Evolutionary conservation across 495 filamentous ascomycete species (phyloP).

Genomic region (Chaetomium tenue): DNA sequence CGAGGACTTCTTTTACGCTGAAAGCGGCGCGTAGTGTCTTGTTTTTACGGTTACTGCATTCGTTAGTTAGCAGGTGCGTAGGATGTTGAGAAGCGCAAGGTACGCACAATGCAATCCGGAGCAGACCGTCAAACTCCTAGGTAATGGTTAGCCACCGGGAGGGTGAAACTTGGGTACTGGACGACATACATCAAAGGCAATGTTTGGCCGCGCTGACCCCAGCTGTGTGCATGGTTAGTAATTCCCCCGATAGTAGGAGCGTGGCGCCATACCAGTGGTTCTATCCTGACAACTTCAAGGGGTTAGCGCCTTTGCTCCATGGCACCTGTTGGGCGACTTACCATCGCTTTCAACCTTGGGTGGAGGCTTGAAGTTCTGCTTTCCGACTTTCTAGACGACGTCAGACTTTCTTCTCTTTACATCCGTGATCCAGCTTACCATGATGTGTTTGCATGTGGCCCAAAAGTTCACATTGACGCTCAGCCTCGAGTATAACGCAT

Average conservation of each 20-base stretch:
- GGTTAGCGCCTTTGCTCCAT: slow-evolving; percentile 6
- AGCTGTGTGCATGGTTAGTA: slow-evolving; percentile 65
- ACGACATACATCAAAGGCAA: slow-evolving; percentile 64
- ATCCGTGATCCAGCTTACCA: slow-evolving; percentile 34
- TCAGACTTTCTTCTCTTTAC: background rate
- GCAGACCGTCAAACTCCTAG: slow-evolving; percentile 82
- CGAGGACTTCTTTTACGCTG: slow-evolving; percentile 71
- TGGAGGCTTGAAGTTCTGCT: slow-evolving; percentile 93
- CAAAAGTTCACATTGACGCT: slow-evolving; percentile 94
- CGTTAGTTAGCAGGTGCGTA: background rate
- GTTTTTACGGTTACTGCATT: slow-evolving; percentile 50
- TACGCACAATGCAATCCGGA: slow-evolving; percentile 69
- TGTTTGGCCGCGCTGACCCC: slow-evolving; percentile 68
- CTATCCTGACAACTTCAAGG: slow-evolving; percentile 32
- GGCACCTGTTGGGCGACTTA: slow-evolving; percentile 48
- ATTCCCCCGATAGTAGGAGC: slow-evolving; percentile 12
- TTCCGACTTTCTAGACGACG: slow-evolving; percentile 66
- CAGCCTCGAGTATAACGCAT: slow-evolving; percentile 82
- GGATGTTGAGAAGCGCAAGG: slow-evolving; percentile 33
- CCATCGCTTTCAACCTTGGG: slow-evolving; percentile 83
- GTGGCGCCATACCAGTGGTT: slow-evolving; percentile 26
- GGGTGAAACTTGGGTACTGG: too few relatives aligned
- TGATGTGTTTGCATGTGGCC: slow-evolving; percentile 80
- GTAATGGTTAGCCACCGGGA: background rate
- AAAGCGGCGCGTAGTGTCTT: slow-evolving; percentile 71